phyloP scores from a whole-genome alignment of 1,284 basidiomycete species.

The Boletus mariae region DNA sequence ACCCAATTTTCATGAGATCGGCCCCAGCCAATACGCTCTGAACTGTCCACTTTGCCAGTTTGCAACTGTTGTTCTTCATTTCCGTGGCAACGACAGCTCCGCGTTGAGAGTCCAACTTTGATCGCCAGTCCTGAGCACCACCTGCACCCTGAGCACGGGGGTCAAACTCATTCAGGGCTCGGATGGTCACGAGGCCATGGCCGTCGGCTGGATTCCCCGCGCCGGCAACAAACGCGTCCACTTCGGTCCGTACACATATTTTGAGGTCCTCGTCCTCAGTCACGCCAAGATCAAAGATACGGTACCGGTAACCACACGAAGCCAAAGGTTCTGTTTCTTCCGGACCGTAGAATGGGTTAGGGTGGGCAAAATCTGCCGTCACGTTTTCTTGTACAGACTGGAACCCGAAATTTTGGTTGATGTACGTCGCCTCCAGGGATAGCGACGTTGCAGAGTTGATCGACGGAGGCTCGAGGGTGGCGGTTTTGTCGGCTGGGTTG shows the following conservation, averaged over 20 bases:
- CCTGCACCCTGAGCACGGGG: slow-evolving; percentile 87
- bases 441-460: slow-evolving; percentile 95
- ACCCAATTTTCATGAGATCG: slow-evolving; percentile 98
- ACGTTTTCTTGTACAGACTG: slow-evolving; percentile 84
- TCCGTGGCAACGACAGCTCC: slow-evolving; percentile 98
- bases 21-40: slow-evolving; percentile 95
- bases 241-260: slow-evolving; percentile 93
- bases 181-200: slow-evolving; percentile 87
- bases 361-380: slow-evolving; percentile 71
- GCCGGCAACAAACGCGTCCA: slow-evolving; percentile 83
- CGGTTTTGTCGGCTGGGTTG: slow-evolving; percentile 64
- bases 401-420: slow-evolving; percentile 99
- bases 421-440: slow-evolving; percentile 96
- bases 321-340: slow-evolving; percentile 95
- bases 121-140: slow-evolving; percentile 95
- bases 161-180: slow-evolving; percentile 97
- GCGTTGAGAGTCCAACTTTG: slow-evolving; percentile 92
- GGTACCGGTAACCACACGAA: slow-evolving; percentile 94
- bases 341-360: slow-evolving; percentile 95
- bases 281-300: slow-evolving; percentile 91
- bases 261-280: slow-evolving; percentile 89
- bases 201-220: slow-evolving; percentile 64
- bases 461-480: slow-evolving; percentile 61
- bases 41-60: slow-evolving; percentile 96
- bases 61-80: slow-evolving; percentile 99